A percentile compares a stretch with the other conserved stretches of the same genome.
Conservation (phyloP, 2,329 filamentous ascomycete genomes). For the Blastomyces parvus region DNA sequence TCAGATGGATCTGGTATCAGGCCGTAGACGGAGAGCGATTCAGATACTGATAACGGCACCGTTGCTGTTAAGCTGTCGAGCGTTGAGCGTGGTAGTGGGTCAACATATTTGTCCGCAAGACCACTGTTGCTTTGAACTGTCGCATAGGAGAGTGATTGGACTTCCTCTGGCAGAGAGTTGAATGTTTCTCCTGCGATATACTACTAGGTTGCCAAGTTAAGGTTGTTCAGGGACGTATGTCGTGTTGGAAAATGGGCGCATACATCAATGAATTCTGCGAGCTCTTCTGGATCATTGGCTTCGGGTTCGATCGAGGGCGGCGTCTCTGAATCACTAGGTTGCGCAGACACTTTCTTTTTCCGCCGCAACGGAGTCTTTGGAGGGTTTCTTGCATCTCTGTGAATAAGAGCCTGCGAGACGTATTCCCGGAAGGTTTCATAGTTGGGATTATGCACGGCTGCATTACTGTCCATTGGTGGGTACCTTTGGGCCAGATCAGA, state of each 20-base stretch:
- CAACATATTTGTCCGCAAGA: constrained; percentile 48
- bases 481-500: background rate
- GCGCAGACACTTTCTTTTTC: constrained; percentile 13
- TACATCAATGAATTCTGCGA: constrained; percentile 69
- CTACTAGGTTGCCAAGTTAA: constrained; percentile 33
- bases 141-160: constrained; percentile 55
- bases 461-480: background rate
- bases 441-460: constrained; percentile 36
- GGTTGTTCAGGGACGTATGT: background rate
- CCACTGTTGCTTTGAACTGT: constrained; percentile 41
- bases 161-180: constrained; percentile 49
- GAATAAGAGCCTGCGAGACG: constrained; percentile 59
- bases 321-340: constrained; percentile 13
- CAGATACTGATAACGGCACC: constrained; percentile 52
- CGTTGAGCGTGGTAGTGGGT: constrained; percentile 46
- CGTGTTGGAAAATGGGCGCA: constrained; percentile 8
- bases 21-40: constrained; percentile 59
- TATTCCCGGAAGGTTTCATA: constrained; percentile 65
- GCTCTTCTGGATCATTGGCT: constrained; percentile 50
- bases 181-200: constrained; percentile 67
- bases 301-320: constrained; percentile 10
- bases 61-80: constrained; percentile 44
- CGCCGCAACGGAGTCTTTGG: constrained; percentile 27
- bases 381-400: constrained; percentile 46
- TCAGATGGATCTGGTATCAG: constrained; percentile 45